Evolutionary conservation across 768 basidiomycete species (phyloP), one percentile per base, ranked within the genome.

Genomic region (Naganishia friedmannii): DNA sequence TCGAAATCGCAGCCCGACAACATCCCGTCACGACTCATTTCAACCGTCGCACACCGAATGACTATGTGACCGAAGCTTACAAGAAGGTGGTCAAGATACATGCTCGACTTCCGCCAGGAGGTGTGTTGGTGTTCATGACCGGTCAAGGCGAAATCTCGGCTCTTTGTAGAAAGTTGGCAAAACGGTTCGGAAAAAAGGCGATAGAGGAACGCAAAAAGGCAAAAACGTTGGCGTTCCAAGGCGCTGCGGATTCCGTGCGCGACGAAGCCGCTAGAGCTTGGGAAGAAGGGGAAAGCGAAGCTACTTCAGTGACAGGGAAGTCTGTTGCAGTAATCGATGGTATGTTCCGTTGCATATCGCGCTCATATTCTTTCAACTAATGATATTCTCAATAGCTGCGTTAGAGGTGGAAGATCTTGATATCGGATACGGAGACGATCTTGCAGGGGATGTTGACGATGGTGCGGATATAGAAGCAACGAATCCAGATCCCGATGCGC

Each of bases 21-120:
- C 89, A 97, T 83, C 92, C 95, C 0, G 96, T 99, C 46, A 95
- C 93, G 0, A 82, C 93, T 31, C 96, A 99, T 79, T 99, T 97
- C 84, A 90, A 87, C 74, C 87, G 93, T 31, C 86, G 88, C 45
- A 99, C 96, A 0, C 81, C 85, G 1, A 84, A 90, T 8, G 92
- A 98, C 79, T 98, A 98, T 76, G 87, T 97, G 55, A 86, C 85
- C 1, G 93, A 97, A 79, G 91, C 93, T 1, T 87, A 94, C 74
- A 90, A 88, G 77, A 99, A 99, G 80, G 85, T 92, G 1, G 83
- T 85, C 69, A 94, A 96, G 81, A 97, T 99, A 53, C 96, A 99
- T 80, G 86, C 90, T 19, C 87, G 92, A 21, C 83, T 99, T 23
- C 96, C 96, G 1, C 87, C 91, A 0, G 96, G 96, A 0, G 96